Evolutionary conservation across 2,329 filamentous ascomycete species (phyloP).

Genomic region (Acrodontium crateriforme): DNA sequence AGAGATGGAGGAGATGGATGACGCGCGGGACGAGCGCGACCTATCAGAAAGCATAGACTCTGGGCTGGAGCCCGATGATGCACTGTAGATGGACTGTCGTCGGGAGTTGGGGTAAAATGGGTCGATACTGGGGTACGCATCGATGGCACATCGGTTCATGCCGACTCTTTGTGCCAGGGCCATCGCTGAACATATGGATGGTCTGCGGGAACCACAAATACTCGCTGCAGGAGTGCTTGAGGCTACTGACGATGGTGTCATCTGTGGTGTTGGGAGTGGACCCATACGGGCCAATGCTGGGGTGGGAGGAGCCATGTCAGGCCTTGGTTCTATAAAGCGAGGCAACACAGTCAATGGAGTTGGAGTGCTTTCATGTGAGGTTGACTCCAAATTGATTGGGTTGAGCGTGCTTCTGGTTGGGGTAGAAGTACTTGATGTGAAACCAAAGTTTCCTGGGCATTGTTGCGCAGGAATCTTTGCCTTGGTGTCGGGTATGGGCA

Average conservation of each 20-base stretch:
- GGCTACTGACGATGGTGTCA: slow-evolving; percentile 43
- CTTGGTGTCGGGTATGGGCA: slow-evolving; percentile 10
- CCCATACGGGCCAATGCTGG: slow-evolving; percentile 42
- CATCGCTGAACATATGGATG: slow-evolving; percentile 47
- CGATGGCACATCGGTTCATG: slow-evolving; percentile 41
- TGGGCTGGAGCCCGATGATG: slow-evolving; percentile 41
- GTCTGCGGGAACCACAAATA: slow-evolving; percentile 36
- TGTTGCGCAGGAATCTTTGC: slow-evolving; percentile 1
- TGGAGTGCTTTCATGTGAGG: slow-evolving; percentile 30
- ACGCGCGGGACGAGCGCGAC: slow-evolving; percentile 40
- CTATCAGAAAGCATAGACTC: slow-evolving; percentile 50
- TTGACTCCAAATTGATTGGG: slow-evolving; percentile 10
- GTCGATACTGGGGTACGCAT: slow-evolving; percentile 33
- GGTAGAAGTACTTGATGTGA: slow-evolving; percentile 13
- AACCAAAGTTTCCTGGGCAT: slow-evolving; percentile 6
- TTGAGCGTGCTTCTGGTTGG: slow-evolving; percentile 8
- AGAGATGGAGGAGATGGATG: slow-evolving; percentile 40
- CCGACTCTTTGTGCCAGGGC: slow-evolving; percentile 41
- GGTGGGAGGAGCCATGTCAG: slow-evolving; percentile 36
- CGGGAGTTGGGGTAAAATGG: slow-evolving; percentile 31
- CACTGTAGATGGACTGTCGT: slow-evolving; percentile 36
- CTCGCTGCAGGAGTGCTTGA: slow-evolving; percentile 49
- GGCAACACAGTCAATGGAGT: slow-evolving; percentile 28
- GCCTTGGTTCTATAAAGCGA: slow-evolving; percentile 37
- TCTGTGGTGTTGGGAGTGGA: slow-evolving; percentile 46